phyloP scores from a whole-genome alignment of 306 rosid species.

The Crotalaria pallida region DNA sequence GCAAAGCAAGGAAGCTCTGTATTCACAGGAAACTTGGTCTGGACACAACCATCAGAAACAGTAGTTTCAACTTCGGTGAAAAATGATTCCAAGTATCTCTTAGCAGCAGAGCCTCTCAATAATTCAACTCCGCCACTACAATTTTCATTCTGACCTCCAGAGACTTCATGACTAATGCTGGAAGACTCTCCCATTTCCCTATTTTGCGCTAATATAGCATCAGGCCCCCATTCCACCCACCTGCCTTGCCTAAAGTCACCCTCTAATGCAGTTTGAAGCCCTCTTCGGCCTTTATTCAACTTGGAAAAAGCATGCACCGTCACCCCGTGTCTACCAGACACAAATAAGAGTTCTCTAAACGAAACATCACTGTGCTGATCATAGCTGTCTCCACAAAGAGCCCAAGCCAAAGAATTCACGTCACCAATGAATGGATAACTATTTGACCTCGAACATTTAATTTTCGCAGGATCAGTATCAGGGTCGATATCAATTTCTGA shows the following conservation, averaged over 20 bases:
- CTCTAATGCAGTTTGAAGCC: conserved; percentile 27
- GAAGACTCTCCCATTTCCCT: conserved; percentile 35
- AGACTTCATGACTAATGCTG: conserved; percentile 27
- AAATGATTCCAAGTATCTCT: conserved; percentile 67
- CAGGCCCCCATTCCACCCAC: conserved; percentile 91
- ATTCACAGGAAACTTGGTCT: conserved; percentile 69
- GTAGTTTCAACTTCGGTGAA: conserved; percentile 50
- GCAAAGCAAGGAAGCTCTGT: conserved; percentile 63
- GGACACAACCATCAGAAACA: conserved; percentile 43
- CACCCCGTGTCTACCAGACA: conserved; percentile 74
- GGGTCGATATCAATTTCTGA: conserved; percentile 30
- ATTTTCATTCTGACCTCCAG: conserved; percentile 26
- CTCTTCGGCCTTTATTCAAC: conserved; percentile 23
- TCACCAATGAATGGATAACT: conserved; percentile 56
- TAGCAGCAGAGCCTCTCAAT: conserved; percentile 34
- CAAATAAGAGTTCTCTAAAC: conserved; percentile 75
- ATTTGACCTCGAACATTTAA: conserved; percentile 36
- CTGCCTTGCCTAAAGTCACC: conserved; percentile 52
- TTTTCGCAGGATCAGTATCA: conserved; percentile 33
- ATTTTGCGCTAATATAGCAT: conserved; percentile 31
- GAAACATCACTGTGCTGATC: conserved; percentile 55
- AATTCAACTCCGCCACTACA: conserved; percentile 27
- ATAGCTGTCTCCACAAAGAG: conserved; percentile 57
- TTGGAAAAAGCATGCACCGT: conserved; percentile 72
- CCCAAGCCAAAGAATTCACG: conserved; percentile 84